phyloP scores from a whole-genome alignment of 345 rosid genomes.

The Nasturtium officinale region DNA sequence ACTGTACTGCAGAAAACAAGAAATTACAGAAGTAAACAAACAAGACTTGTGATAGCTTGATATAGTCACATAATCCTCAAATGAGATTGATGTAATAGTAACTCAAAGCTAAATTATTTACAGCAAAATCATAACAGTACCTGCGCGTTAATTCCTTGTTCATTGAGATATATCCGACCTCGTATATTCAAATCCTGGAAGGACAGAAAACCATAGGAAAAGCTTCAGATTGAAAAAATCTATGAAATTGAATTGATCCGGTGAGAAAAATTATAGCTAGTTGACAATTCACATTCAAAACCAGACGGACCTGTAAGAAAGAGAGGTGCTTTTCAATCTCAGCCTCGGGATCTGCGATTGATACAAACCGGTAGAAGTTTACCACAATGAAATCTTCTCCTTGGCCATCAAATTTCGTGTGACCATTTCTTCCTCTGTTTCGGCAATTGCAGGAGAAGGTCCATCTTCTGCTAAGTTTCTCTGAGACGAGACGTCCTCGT shows the following conservation, averaged over 20 bases:
- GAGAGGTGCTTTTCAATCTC: conserved; percentile 70
- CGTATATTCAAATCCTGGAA: conserved; percentile 65
- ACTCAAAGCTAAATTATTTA: conserved; percentile 4
- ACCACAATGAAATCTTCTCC: conserved; percentile 67
- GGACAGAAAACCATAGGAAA: background rate
- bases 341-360: conserved; percentile 53
- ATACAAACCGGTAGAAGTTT: conserved; percentile 77
- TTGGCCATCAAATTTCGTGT: conserved; percentile 11
- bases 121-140: conserved; percentile 43
- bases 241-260: background rate
- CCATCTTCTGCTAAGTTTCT: conserved; percentile 25
- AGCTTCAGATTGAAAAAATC: background rate
- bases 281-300: background rate
- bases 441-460: conserved; percentile 40
- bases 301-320: conserved; percentile 62
- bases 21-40: conserved; percentile 21
- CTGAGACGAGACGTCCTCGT: conserved; percentile 22
- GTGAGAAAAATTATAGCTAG: background rate
- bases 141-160: conserved; percentile 97
- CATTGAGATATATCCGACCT: conserved; percentile 83
- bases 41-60: background rate
- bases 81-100: background rate
- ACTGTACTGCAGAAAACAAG: conserved; percentile 71
- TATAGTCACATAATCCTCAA: conserved; percentile 2
- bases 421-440: conserved; percentile 6